Base-by-base conservation (phyloP, 768 basidiomycete genomes). In the Galerina sulciceps region DNA sequence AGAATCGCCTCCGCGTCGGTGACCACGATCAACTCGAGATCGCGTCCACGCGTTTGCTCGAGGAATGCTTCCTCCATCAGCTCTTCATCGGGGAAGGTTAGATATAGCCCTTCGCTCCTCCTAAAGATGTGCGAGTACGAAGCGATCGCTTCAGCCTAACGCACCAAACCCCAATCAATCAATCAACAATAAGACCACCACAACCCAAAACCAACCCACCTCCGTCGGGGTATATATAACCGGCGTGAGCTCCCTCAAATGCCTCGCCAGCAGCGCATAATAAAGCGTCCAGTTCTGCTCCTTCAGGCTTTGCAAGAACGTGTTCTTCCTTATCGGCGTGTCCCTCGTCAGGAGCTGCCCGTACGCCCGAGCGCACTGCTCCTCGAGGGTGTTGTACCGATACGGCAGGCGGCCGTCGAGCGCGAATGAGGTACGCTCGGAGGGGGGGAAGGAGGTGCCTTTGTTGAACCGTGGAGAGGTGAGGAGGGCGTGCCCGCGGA, bases 1-100 rank as follows among this genome's bases (percentile, higher is more conserved):
- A 96, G 76, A 58, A 95, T 94, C 0, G 91, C 90, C 65, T 94
- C 93, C 4, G 88, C 85, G 69, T 96, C 94, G 0, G 91, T 90
- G 55, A 89, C 88, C 22, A 95, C 91, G 50, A 96, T 80, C 20
- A 95, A 77, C 59, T 94, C 89, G 54, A 95, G 84, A 23, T 87
- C 75, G 23, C 79, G 75, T 6, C 82, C 85, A 31, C 75, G 76
- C 1, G 83, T 88, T 65, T 85, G 83, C 64, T 89, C 88, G 20
- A 93, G 71, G 66, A 91, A 91, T 60, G 88, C 86, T 60, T 86
- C 80, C 65, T 93, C 90, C 88, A 94, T 93, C 6, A 77, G 71
- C 42, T 91, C 84, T 59, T 79, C 75, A 60, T 87, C 71, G 0
- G 83, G 74, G 60, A 86, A 86, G 1, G 85, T 81, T 10, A 95